Evolutionary conservation across 2,329 filamentous ascomycete species (phyloP), one percentile per base, ranked within the genome.

Genomic region (Mycosphaerella arachidis): DNA sequence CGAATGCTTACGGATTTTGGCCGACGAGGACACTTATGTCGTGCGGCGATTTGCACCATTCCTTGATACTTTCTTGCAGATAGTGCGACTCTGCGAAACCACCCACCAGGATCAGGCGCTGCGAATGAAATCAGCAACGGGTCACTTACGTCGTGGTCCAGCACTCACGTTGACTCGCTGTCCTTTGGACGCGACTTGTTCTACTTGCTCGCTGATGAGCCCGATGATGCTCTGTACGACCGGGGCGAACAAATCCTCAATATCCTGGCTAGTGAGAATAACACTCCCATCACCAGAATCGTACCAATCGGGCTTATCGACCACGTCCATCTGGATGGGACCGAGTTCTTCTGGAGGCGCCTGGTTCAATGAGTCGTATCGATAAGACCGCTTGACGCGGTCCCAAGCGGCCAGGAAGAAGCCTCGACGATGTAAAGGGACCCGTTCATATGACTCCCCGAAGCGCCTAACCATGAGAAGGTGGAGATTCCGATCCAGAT

Each of bases 61-160:
- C 35, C 48, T 56, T 57, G 16, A 64, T 33, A 13, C 46, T 31
- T 4, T 45, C 45, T 27, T 46, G 53, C 29, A 64, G 35, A 45
- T 64, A 60, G 16, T 57, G 43, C 3, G 62, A 64, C 12, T 62
- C 62, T 48, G 60, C 62, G 27, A 64, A 64, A 12, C 62, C 62
- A 13, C 62, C 62, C 30, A 64, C 57, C 16, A 62, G 30, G 1
- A 60, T 53, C 16, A 64, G 40, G 16, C 62, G 59, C 59, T 64
- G 20, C 43, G 1, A 27, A 40, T n/a, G 13, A 52, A 37, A 16
- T 50, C 16, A 50, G 48, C 31, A 27, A 20, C 13, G 13, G 2
- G 6, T 30, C 18, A 55, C 46, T 43, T 10, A 53, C 31, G 27
- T 50, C 45, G 9, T 52, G 46, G 10, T 59, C 6, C 12, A 12